Percentiles rank a stretch among this genome's conserved stretches.
These are phyloP conservation scores for Phytophthora colocasiae DNA, from an alignment of 352 stramenopile genomes.

Conservation along the genomic window DNA sequence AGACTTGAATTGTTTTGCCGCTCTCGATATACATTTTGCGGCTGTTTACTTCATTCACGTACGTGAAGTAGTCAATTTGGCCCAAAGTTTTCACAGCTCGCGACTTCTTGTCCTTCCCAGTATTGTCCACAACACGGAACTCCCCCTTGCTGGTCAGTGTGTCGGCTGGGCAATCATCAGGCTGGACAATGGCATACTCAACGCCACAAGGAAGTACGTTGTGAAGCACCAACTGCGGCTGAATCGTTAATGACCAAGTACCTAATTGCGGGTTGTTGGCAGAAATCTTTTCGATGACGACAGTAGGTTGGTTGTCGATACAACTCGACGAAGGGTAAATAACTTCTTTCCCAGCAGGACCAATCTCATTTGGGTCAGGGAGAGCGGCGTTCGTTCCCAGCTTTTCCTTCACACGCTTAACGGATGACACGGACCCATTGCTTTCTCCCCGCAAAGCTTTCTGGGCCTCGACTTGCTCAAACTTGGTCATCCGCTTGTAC, in stretches of 20 bases:
- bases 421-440: slow-evolving; percentile 50
- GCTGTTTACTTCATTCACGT: slow-evolving; percentile 82
- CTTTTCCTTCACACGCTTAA: slow-evolving; percentile 70
- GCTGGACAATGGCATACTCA: slow-evolving; percentile 87
- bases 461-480: slow-evolving; percentile 74
- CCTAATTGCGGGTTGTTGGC: slow-evolving; percentile 64
- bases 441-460: slow-evolving; percentile 60
- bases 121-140: slow-evolving; percentile 50
- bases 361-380: slow-evolving; percentile 54
- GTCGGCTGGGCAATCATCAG: slow-evolving; percentile 70
- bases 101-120: slow-evolving; percentile 53
- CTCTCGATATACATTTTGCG: slow-evolving; percentile 80
- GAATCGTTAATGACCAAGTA: slow-evolving; percentile 81
- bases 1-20: slow-evolving; percentile 83
- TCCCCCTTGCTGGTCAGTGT: slow-evolving; percentile 62
- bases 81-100: slow-evolving; percentile 55
- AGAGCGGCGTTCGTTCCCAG: slow-evolving; percentile 68
- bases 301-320: slow-evolving; percentile 87
- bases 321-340: slow-evolving; percentile 70
- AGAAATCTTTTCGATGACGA: slow-evolving; percentile 79
- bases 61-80: slow-evolving; percentile 73
- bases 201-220: slow-evolving; percentile 86
- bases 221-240: slow-evolving; percentile 81
- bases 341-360: slow-evolving; percentile 64
- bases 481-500: slow-evolving; percentile 78